A percentile compares a stretch with the other conserved stretches of the same genome.
phyloP scores from a whole-genome alignment of 129 eudicot genomes.

The Lonicera japonica region DNA sequence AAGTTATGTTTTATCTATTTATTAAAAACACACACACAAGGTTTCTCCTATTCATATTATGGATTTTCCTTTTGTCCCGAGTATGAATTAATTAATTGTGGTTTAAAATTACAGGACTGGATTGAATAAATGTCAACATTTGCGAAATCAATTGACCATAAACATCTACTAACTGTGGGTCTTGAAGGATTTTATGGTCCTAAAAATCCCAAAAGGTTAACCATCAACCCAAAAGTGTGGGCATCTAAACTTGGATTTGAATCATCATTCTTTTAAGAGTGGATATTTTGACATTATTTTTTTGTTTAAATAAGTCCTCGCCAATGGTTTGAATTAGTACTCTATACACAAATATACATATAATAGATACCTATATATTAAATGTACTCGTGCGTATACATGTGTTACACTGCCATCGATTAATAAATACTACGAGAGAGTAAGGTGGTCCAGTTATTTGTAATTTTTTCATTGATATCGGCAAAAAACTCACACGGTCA shows the following conservation, averaged over 20 bases:
- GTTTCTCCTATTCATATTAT: not conserved
- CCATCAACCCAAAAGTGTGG: conserved; percentile 74
- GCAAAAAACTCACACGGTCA: too few species aligned
- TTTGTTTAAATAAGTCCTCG: too few species aligned
- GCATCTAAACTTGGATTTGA: conserved; percentile 84
- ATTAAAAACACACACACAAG: not conserved
- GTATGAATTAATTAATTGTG: not conserved
- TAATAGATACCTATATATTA: too few species aligned
- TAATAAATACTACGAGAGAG: too few species aligned
- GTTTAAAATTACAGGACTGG: conserved; percentile 69
- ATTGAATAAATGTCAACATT: conserved; percentile 84
- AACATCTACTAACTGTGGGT: conserved; percentile 79
- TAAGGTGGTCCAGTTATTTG: too few species aligned
- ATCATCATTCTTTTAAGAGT: not conserved
- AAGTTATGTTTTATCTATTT: not conserved
- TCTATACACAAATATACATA: too few species aligned
- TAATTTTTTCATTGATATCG: too few species aligned
- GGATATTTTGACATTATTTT: too few species aligned
- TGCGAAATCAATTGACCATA: conserved; percentile 68
- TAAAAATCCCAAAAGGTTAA: conserved; percentile 58
- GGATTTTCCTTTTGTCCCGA: not conserved
- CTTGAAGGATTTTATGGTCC: conserved; percentile 93
- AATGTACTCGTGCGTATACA: too few species aligned
- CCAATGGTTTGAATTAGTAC: too few species aligned
- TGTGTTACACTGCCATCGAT: too few species aligned